Evolutionary conservation across 1,284 basidiomycete genomes (phyloP).

Genomic region (Cryptococcus hybrid): DNA sequence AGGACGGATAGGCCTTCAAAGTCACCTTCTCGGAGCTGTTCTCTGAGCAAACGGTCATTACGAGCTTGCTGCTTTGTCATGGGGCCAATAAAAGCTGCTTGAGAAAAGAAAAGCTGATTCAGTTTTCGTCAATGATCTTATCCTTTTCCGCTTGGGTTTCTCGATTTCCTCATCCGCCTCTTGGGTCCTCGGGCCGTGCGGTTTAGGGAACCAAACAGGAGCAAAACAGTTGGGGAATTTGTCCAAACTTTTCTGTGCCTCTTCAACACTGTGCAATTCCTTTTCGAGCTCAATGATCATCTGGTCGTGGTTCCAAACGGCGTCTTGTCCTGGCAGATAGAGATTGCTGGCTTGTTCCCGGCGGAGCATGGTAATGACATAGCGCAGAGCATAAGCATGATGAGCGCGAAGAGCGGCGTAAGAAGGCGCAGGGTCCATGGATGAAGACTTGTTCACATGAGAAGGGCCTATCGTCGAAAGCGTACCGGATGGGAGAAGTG

Average conservation of each 20-base stretch:
- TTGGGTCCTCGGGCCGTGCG: constrained; percentile 26
- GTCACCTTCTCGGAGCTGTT: constrained; percentile 25
- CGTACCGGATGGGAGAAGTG: neutral
- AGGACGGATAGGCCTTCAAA: constrained; percentile 25
- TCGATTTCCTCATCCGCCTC: no score
- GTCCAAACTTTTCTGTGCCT: constrained; percentile 31
- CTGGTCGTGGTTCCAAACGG: constrained; percentile 24
- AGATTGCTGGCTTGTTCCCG: constrained; percentile 34
- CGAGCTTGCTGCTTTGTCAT: constrained; percentile 32
- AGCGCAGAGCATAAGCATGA: constrained; percentile 27
- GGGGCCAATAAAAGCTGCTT: constrained; percentile 37
- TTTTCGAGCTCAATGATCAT: constrained; percentile 30
- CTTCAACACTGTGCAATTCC: constrained; percentile 26
- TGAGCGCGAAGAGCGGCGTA: constrained; percentile 30
- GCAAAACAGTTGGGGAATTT: constrained; percentile 24
- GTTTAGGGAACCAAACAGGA: constrained; percentile 20
- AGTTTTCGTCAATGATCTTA: constrained; percentile 13
- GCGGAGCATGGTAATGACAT: constrained; percentile 30
- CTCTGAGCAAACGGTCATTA: constrained; percentile 23
- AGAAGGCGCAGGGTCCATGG: constrained; percentile 9
- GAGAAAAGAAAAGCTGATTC: constrained; percentile 28
- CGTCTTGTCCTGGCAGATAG: constrained; percentile 30
- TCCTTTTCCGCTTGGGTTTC: constrained; percentile 9
- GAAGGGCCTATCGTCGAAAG: constrained; percentile 3
- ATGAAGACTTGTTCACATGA: no score